A percentile compares a stretch with the other conserved stretches of the same genome.
These are phyloP conservation scores for Penicillium daleae DNA, from an alignment of 495 filamentous ascomycete genomes.

Conservation along the genomic window DNA sequence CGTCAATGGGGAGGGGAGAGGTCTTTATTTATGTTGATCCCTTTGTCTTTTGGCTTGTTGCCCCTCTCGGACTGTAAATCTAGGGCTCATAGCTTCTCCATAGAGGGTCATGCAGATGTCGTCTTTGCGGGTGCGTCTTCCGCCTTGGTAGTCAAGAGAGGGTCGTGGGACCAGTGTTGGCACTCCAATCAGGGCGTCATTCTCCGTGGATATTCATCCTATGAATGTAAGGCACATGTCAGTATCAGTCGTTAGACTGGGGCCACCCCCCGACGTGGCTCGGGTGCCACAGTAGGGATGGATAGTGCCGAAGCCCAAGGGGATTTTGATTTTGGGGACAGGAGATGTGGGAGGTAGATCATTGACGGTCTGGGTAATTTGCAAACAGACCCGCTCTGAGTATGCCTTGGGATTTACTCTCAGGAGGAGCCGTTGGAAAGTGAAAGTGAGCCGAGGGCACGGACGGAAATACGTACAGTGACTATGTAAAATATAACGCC, in stretches of 20 bases:
- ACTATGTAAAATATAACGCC: not conserved
- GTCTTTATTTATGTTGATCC: conserved; percentile 30
- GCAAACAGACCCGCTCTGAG: conserved; percentile 19
- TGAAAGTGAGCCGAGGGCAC: not conserved
- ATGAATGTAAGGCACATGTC: conserved; percentile 38
- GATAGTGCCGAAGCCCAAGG: conserved; percentile 16
- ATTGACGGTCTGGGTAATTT: conserved; percentile 21
- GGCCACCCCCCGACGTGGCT: conserved; percentile 22
- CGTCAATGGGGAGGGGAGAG: conserved; percentile 6
- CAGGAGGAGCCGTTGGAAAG: not conserved
- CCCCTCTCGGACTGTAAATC: not conserved
- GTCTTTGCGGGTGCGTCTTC: conserved; percentile 15
- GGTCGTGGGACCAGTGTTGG: conserved; percentile 24
- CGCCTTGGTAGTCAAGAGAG: conserved; percentile 16
- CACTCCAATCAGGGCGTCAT: conserved; percentile 27
- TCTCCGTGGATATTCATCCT: conserved; percentile 22
- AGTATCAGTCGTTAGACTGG: conserved; percentile 20
- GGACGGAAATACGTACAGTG: not conserved
- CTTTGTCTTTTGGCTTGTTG: conserved; percentile 4
- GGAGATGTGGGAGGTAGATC: conserved; percentile 10
- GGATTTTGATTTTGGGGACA: not conserved
- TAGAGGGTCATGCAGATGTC: conserved; percentile 23
- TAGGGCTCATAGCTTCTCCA: not conserved
- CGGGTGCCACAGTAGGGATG: conserved; percentile 27
- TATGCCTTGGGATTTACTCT: not conserved